These are phyloP conservation scores for Trichoderma citrinoviride DNA, from an alignment of 2,329 filamentous ascomycete genomes.

Conservation along the genomic window DNA sequence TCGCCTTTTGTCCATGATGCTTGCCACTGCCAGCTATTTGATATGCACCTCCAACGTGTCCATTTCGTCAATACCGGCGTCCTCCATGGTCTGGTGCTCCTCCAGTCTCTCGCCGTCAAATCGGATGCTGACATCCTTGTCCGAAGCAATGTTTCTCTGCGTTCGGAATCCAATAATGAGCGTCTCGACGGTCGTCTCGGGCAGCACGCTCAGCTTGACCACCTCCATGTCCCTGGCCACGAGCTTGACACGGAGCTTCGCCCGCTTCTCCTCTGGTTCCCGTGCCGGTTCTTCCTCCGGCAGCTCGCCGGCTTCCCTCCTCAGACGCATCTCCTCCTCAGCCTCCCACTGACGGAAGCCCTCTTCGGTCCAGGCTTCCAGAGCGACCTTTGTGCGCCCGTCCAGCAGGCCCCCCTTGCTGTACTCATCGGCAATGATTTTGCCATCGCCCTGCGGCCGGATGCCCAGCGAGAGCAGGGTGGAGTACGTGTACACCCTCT, in stretches of 20 bases:
- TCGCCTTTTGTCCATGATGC: not conserved
- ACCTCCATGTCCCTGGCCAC: constrained; percentile 51
- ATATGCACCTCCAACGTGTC: constrained; percentile 74
- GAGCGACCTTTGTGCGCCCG: constrained; percentile 60
- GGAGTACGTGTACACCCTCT: constrained; percentile 70
- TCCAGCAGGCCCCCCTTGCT: constrained; percentile 46
- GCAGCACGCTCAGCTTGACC: constrained; percentile 50
- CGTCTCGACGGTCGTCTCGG: constrained; percentile 58
- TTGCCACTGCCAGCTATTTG: constrained; percentile 39
- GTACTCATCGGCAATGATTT: constrained; percentile 39
- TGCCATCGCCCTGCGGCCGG: constrained; percentile 40
- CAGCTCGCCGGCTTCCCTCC: constrained; percentile 42
- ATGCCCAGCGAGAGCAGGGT: constrained; percentile 69
- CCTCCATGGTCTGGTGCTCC: constrained; percentile 56
- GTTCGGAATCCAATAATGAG: constrained; percentile 62
- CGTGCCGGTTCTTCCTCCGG: constrained; percentile 33
- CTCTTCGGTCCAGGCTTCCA: constrained; percentile 74
- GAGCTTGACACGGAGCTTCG: constrained; percentile 51
- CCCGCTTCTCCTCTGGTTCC: constrained; percentile 29
- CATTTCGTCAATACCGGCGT: constrained; percentile 71
- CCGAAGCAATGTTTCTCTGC: constrained; percentile 48
- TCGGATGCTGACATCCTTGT: constrained; percentile 57
- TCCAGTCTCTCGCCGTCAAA: constrained; percentile 76
- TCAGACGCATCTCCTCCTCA: constrained; percentile 48
- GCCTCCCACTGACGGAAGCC: constrained; percentile 51